Base-by-base conservation (phyloP, 176 grass and related monocot genomes). In the Hordeum vulgare region DNA sequence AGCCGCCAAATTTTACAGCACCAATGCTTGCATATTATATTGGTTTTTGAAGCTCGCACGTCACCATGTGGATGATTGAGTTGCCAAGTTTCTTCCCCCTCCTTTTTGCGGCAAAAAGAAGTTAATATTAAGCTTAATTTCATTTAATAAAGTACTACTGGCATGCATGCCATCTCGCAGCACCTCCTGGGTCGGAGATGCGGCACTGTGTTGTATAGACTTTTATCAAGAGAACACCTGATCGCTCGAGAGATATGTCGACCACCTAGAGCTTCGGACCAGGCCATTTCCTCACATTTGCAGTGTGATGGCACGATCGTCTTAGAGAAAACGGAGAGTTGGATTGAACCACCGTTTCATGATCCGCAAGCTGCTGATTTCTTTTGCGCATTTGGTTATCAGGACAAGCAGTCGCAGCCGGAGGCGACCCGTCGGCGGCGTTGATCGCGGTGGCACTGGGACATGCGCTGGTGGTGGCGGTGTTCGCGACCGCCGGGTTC, bases 401-500 rank as follows among this genome's bases (percentile, higher is more conserved):
- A 75, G 81, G 28, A 8, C 74, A 83, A 40, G 41, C 58, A 61
- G 39, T 74, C 2, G 44, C 56, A 3, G 81, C 37, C 3, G 80
- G 53, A 15, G 71, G 40, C 4, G 61, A 59, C 80, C 40, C 11
- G 67, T 81, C 45, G 80, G 67, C 87, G 90, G 87, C 61, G 42
- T 59, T 98, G 90, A 85, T 88, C 54, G 87, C 89, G 21, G 89
- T 90, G 76, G 93, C 91, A 31, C 29, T 91, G n/a, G 96, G 89
- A 25, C 93, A 98, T 63, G 91, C 79, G 13, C 80, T 98, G 69
- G 93, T 90, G 73, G 93, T 98, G 68, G 66, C 85, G 0, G 96
- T 95, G 44, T 88, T 95, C 64, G 92, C 92, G 21, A 87, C 91
- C 40, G 93, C 93, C 12, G 96, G 93, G 8, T 88, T 94, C 29